Conservation (phyloP, 768 basidiomycete species). For the Goffeauzyma gilvescens region DNA sequence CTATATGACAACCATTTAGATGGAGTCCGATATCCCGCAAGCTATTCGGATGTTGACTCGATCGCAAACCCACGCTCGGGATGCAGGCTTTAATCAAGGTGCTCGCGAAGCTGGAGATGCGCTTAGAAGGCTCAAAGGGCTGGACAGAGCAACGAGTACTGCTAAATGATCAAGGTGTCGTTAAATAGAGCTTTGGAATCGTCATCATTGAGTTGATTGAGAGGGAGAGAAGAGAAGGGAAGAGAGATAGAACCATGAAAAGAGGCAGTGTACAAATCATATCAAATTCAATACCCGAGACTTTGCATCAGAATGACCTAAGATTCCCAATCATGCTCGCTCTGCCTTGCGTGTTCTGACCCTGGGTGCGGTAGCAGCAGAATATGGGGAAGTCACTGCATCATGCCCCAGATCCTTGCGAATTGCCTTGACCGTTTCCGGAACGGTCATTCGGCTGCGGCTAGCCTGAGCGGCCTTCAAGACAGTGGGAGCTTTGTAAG, state of each 20-base stretch:
- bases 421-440: constrained; percentile 10
- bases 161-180: too few relatives aligned
- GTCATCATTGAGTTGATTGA: too few relatives aligned
- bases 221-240: too few relatives aligned
- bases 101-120: constrained; percentile 24
- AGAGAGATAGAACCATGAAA: too few relatives aligned
- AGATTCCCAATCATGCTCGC: too few relatives aligned
- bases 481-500: constrained; percentile 6
- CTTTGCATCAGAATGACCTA: too few relatives aligned
- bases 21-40: constrained; percentile 16
- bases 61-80: constrained; percentile 12
- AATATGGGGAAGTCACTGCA: constrained; percentile 1
- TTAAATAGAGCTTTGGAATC: too few relatives aligned
- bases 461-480: constrained; percentile 8
- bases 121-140: constrained; percentile 2
- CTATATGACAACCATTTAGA: too few relatives aligned
- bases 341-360: too few relatives aligned
- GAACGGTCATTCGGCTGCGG: constrained; percentile 10
- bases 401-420: constrained; percentile 8
- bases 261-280: too few relatives aligned
- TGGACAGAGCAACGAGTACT: not conserved
- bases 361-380: too few relatives aligned
- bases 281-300: too few relatives aligned
- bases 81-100: constrained; percentile 23
- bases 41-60: constrained; percentile 19